phyloP scores from a whole-genome alignment of 192 early-diverging fungal species.

The Coemansia sp. region DNA sequence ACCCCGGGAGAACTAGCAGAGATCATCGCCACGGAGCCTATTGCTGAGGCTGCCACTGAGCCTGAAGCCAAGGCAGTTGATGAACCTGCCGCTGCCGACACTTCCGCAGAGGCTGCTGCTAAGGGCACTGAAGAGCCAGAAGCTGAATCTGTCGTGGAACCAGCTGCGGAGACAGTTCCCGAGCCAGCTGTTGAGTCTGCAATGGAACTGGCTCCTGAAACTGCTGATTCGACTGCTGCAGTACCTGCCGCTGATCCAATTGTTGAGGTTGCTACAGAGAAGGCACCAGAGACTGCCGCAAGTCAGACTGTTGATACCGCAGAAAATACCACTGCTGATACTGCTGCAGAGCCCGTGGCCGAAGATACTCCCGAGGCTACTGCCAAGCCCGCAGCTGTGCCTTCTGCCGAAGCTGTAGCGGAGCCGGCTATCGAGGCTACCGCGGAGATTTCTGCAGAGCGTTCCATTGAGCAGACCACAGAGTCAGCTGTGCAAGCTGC shows the following conservation, averaged over 20 bases:
- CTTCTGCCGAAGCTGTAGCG: no score
- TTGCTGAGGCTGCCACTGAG: background rate
- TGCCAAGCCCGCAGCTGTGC: conserved; percentile 1
- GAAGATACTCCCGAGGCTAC: conserved; percentile 1
- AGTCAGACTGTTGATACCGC: background rate
- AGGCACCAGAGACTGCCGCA: no score
- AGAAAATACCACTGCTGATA: background rate
- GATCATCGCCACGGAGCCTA: background rate
- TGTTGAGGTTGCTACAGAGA: background rate
- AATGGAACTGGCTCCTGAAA: background rate
- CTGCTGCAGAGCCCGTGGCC: background rate
- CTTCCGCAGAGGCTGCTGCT: background rate
- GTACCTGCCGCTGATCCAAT: background rate
- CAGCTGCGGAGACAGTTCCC: background rate
- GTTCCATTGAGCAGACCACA: no score
- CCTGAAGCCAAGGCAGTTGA: no score
- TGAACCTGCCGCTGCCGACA: background rate
- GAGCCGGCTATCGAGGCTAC: background rate
- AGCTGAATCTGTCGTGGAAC: no score
- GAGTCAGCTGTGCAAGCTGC: no score
- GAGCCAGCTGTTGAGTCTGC: background rate
- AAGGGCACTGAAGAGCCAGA: no score
- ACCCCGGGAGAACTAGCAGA: no score
- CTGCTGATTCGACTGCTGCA: background rate
- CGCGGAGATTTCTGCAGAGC: background rate